Conservation (phyloP, 164 flowering plant genomes). For the Umbilicus rupestris region DNA sequence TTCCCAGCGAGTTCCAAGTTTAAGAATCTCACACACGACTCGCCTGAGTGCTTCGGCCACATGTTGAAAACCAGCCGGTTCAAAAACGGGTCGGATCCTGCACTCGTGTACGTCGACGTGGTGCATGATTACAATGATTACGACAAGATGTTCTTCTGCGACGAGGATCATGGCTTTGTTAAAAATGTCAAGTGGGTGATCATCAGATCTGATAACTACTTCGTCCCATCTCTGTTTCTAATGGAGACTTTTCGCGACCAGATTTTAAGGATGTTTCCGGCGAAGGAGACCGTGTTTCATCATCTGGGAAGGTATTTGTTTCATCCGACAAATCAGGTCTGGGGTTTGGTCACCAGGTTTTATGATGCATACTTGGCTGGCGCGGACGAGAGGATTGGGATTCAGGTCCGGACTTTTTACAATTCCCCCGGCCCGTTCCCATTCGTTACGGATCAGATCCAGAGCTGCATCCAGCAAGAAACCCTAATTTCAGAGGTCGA, state of each 20-base stretch:
- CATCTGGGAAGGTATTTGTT: conserved; percentile 68
- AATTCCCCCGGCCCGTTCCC: conserved; percentile 38
- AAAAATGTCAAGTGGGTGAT: conserved; percentile 62
- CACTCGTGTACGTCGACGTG: conserved; percentile 54
- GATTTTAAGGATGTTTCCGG: conserved; percentile 47
- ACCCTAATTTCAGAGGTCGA: conserved; percentile 45
- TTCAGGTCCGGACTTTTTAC: conserved; percentile 64
- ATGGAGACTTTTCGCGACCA: conserved; percentile 57
- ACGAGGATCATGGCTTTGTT: conserved; percentile 45
- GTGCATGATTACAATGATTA: conserved; percentile 54
- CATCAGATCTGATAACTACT: conserved; percentile 63
- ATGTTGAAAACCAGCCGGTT: conserved; percentile 34
- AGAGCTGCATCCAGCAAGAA: conserved; percentile 43
- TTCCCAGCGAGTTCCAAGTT: conserved; percentile 43
- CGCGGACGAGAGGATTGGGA: conserved; percentile 67
- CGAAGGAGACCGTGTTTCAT: conserved; percentile 61
- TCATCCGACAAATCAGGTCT: conserved; percentile 62
- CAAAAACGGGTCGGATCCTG: conserved; percentile 14
- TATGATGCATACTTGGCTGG: conserved; percentile 58
- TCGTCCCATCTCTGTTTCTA: conserved; percentile 71
- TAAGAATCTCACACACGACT: conserved; percentile 26
- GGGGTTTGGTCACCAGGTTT: conserved; percentile 74
- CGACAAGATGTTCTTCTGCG: conserved; percentile 83
- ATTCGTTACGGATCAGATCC: conserved; percentile 57
- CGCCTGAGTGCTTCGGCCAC: conserved; percentile 43